Base-by-base conservation (phyloP, 2,329 filamentous ascomycete genomes). In the Grosmannia huntii region DNA sequence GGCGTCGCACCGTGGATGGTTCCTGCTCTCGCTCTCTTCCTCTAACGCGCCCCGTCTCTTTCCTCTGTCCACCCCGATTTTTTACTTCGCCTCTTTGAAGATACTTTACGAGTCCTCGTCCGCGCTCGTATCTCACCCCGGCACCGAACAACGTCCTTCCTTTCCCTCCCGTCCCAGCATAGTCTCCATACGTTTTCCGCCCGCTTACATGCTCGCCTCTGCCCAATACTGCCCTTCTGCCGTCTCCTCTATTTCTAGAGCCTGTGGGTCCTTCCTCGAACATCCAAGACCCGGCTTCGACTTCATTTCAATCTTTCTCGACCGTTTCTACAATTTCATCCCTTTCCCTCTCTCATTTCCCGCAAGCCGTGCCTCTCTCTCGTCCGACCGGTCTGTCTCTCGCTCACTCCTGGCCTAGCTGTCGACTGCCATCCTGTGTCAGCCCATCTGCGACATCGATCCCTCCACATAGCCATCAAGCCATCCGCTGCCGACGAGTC, bases 311-410 rank as follows among this genome's bases (percentile, higher is more conserved):
- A 28, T 31, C 27, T 28, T 52, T 48, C 19, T 41, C 27, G 21
- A 48, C 21, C 28, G 21, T 38, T 27, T 56, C 41, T 44, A 27
- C 25, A 48, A 50, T 51, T 58, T 52, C 54, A 60, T 59, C 57
- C 51, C 60, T 53, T 57, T 33, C 58, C 53, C 33, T 38, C 54
- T 56, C 36, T 54, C 50, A 25, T 55, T 53, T 54, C 38, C 23
- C 57, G 50, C 36, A 11, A 11, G 28, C 41, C 23, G 49, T 50
- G 38, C 46, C 28, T 49, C 48, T 21, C 53, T 53, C 27, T 49
- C n/a, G 31, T 38, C 53, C 28, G 31, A 52, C 25, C 27, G 57
- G 56, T 60, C 60, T 56, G 60, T 61, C 62, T 58, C 52, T 63
- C 61, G 60, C 60, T 64, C 53, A 23, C 27, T 27, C 12, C 31